Conservation (phyloP, 2,329 filamentous ascomycete genomes). For the Ampelomyces quisqualis region DNA sequence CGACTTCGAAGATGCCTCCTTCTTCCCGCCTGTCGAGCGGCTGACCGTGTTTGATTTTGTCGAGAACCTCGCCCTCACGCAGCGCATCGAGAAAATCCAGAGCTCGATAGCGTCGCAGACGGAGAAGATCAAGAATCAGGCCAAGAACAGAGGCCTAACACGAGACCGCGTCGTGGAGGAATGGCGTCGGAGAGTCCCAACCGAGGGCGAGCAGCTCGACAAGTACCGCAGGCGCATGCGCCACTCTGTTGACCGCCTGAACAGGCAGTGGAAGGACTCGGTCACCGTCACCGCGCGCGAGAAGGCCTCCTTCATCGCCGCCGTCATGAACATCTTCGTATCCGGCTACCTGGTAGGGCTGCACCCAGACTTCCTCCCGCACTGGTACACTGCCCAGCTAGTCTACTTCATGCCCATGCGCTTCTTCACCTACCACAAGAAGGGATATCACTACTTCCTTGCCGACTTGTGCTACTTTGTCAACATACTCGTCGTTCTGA, state of each 20-base stretch:
- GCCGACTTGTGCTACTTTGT: conserved; percentile 98
- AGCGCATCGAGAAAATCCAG: conserved; percentile 89
- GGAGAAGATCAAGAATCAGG: conserved; percentile 80
- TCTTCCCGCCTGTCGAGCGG: conserved; percentile 81
- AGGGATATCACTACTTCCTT: conserved; percentile 87
- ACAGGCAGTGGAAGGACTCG: conserved; percentile 82
- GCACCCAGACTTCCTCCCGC: conserved; percentile 79
- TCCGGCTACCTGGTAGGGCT: conserved; percentile 91
- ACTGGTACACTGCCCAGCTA: conserved; percentile 88
- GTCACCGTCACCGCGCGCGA: conserved; percentile 85
- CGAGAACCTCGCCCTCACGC: conserved; percentile 85
- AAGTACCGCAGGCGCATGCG: conserved; percentile 88
- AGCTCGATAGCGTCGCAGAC: conserved; percentile 78
- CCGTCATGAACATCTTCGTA: conserved; percentile 95
- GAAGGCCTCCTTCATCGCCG: conserved; percentile 94
- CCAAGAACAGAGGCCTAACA: conserved; percentile 76
- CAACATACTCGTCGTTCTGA: conserved; percentile 79
- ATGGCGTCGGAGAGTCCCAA: conserved; percentile 81
- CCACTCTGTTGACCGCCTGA: conserved; percentile 81
- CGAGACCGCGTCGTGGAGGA: conserved; percentile 89
- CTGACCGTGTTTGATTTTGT: conserved; percentile 90
- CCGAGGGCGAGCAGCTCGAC: conserved; percentile 88
- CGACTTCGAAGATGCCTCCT: conserved; percentile 64
- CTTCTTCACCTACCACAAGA: conserved; percentile 84
- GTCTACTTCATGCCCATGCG: conserved; percentile 97